Conservation (phyloP, 768 basidiomycete species). For the Termitomyces sp. region DNA sequence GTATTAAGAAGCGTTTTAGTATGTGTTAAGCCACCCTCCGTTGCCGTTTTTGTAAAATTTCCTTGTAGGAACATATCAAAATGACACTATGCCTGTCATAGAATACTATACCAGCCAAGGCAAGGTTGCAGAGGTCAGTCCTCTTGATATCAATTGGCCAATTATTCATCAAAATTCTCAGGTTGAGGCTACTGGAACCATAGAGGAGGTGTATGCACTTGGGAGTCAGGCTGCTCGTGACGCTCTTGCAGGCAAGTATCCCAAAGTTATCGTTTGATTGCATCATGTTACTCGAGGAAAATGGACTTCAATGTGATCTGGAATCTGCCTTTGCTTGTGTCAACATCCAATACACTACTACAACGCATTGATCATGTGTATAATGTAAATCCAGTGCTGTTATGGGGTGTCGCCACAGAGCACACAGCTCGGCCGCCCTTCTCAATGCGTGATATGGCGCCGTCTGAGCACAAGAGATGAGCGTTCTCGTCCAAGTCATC, state of each 20-base stretch:
- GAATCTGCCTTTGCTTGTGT: not conserved
- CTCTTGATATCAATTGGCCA: not conserved
- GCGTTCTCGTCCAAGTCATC: conserved; percentile 57
- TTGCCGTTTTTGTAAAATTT: not conserved
- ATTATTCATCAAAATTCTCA: conserved; percentile 23
- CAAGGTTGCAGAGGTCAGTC: conserved; percentile 78
- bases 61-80: conserved; percentile 71
- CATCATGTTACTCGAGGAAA: conserved; percentile 1
- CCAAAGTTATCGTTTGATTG: conserved; percentile 9
- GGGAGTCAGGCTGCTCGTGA: conserved; percentile 50
- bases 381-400: conserved; percentile 43
- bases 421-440: conserved; percentile 58
- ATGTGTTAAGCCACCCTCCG: conserved; percentile 25
- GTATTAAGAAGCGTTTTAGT: conserved; percentile 97
- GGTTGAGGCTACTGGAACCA: conserved; percentile 60
- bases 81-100: conserved; percentile 92
- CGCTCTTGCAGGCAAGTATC: conserved; percentile 22
- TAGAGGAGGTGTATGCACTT: conserved; percentile 22
- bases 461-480: conserved; percentile 80
- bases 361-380: conserved; percentile 34
- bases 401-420: conserved; percentile 34
- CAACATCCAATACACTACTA: not conserved
- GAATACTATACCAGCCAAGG: conserved; percentile 64
- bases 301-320: conserved; percentile 3
- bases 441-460: conserved; percentile 64